Evolutionary conservation across 306 rosid genomes (phyloP).

Genomic region (Ziziphus jujuba): DNA sequence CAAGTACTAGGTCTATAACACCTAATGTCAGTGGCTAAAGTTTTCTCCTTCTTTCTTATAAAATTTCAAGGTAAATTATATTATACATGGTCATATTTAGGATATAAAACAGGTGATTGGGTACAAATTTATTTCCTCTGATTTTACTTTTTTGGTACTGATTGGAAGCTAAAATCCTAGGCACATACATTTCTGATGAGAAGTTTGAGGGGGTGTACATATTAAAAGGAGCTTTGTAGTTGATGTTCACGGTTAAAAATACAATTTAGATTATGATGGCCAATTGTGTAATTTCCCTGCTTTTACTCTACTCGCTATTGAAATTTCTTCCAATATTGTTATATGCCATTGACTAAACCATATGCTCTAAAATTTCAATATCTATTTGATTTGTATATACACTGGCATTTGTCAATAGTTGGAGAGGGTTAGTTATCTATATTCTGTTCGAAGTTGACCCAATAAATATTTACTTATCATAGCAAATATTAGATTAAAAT

Average conservation of each 20-base stretch:
- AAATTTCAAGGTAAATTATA: background rate
- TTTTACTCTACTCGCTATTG: background rate
- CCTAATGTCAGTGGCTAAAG: slow-evolving; percentile 36
- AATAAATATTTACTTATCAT: no score
- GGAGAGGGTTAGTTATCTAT: no score
- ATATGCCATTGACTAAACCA: background rate
- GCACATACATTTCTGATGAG: background rate
- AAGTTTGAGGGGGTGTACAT: background rate
- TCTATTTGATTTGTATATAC: no score
- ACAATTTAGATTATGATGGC: background rate
- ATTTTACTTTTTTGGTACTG: slow-evolving; percentile 1
- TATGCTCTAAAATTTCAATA: no score
- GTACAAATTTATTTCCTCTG: slow-evolving; percentile 1
- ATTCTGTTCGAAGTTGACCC: no score
- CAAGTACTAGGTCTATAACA: slow-evolving; percentile 32
- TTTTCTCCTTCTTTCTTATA: background rate
- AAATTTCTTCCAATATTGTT: background rate
- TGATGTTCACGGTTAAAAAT: background rate
- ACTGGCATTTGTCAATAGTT: no score
- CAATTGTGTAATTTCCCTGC: background rate
- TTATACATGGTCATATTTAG: background rate
- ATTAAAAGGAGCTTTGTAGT: background rate
- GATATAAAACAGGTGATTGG: no score
- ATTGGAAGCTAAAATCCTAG: background rate
- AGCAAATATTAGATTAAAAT: no score